These are phyloP conservation scores for Colletotrichum graminicola DNA, from an alignment of 2,329 filamentous ascomycete species.

Conservation along the genomic window DNA sequence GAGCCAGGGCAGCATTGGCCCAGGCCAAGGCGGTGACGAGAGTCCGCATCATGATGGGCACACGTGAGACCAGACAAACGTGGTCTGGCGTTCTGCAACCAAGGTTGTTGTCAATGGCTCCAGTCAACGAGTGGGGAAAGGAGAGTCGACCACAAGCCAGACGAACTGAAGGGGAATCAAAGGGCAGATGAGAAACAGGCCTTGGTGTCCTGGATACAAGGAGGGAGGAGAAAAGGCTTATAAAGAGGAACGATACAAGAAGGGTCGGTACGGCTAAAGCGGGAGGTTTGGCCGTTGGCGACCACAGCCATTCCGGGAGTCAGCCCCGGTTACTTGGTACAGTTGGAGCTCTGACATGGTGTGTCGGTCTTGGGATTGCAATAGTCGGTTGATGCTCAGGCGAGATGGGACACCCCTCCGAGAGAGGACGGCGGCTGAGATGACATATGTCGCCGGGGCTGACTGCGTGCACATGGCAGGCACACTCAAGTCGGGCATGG, in stretches of 20 bases:
- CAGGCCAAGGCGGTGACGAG: conserved; percentile 42
- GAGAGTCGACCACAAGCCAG: conserved; percentile 10
- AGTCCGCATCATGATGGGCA: conserved; percentile 25
- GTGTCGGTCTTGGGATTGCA: conserved; percentile 11
- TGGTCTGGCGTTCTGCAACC: conserved; percentile 11
- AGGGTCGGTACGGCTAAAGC: conserved; percentile 19
- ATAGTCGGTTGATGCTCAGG: conserved; percentile 30
- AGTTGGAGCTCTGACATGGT: conserved; percentile 36
- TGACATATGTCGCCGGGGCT: conserved; percentile 32
- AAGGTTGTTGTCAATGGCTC: conserved; percentile 19
- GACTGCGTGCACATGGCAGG: conserved; percentile 36
- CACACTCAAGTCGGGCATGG: conserved; percentile 17
- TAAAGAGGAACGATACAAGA: conserved; percentile 21
- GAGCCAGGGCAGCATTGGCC: conserved; percentile 46
- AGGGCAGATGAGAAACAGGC: conserved; percentile 13
- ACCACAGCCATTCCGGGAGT: background rate
- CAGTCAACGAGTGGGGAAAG: conserved; percentile 33
- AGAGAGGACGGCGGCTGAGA: conserved; percentile 19
- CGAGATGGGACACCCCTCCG: conserved; percentile 16
- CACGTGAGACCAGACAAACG: conserved; percentile 14
- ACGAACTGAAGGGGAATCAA: conserved; percentile 2
- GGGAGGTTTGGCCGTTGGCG: background rate
- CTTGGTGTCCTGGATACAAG: background rate
- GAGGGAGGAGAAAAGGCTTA: conserved; percentile 20
- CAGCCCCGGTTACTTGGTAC: conserved; percentile 31